Evolutionary conservation across 495 filamentous ascomycete genomes (phyloP).

Genomic region (Penicillium goetzii): DNA sequence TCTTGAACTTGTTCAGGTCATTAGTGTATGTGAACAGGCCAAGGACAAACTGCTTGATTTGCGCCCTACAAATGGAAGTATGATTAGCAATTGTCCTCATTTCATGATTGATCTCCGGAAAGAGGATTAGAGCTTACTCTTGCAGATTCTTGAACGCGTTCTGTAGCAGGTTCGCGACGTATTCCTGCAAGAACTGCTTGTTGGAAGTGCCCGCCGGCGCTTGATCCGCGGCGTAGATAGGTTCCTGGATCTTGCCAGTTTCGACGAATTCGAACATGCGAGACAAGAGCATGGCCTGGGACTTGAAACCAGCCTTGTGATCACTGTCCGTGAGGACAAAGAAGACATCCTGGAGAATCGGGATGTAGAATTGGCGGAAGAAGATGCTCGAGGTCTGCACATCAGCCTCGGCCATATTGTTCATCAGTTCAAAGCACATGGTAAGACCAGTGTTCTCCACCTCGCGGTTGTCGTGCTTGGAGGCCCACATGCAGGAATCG

Average conservation of each 20-base stretch:
- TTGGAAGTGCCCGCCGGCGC: conserved; percentile 82
- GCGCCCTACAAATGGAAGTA: conserved; percentile 55
- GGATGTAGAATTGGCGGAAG: conserved; percentile 95
- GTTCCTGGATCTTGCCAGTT: conserved; percentile 83
- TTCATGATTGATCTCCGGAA: background rate
- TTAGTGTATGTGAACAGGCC: conserved; percentile 80
- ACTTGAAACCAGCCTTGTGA: conserved; percentile 98
- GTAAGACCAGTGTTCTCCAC: conserved; percentile 97
- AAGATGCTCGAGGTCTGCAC: conserved; percentile 83
- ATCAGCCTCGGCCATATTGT: conserved; percentile 94
- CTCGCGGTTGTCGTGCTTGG: conserved; percentile 98
- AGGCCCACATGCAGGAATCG: conserved; percentile 99
- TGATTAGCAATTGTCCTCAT: conserved; percentile 41
- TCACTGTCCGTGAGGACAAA: conserved; percentile 97
- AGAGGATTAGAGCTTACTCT: conserved; percentile 50
- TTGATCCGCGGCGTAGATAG: conserved; percentile 82
- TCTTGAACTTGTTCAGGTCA: conserved; percentile 86
- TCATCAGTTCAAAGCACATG: conserved; percentile 98
- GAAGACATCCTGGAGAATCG: conserved; percentile 96
- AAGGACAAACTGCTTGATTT: conserved; percentile 88
- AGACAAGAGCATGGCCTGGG: conserved; percentile 88
- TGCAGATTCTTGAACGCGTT: conserved; percentile 94
- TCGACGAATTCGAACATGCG: conserved; percentile 94
- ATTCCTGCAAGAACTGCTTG: conserved; percentile 84
- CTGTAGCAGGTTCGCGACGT: conserved; percentile 81